A percentile compares a stretch with the other conserved stretches of the same genome.
Conservation (phyloP, 768 basidiomycete species). For the Tulasnella sp. region DNA sequence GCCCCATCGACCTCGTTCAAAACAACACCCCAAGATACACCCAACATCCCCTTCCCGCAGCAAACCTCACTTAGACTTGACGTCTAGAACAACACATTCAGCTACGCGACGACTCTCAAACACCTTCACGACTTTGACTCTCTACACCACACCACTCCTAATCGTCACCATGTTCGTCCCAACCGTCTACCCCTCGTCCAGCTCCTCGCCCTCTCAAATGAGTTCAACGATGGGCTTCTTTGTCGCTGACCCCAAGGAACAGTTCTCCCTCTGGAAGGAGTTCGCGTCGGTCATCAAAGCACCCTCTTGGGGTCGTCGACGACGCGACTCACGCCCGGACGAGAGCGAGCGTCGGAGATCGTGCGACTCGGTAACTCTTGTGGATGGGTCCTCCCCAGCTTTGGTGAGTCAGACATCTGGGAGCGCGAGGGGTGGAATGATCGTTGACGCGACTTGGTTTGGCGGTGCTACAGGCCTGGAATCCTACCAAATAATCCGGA, state of each 20-base stretch:
- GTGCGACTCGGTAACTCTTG: not conserved
- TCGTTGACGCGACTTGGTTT: not conserved
- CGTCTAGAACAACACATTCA: too few species aligned
- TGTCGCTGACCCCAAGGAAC: not conserved
- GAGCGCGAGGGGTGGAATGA: not conserved
- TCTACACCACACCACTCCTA: too few species aligned
- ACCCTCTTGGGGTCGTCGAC: not conserved
- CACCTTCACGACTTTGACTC: too few species aligned
- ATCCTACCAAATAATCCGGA: not conserved
- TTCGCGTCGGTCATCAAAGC: not conserved
- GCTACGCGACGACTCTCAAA: too few species aligned
- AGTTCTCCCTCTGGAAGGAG: not conserved
- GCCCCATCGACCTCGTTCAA: too few species aligned
- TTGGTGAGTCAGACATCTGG: not conserved
- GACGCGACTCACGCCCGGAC: not conserved
- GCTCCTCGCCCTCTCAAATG: not conserved
- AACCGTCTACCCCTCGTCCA: not conserved
- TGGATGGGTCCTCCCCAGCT: not conserved
- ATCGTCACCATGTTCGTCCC: not conserved
- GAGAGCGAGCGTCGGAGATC: not conserved
- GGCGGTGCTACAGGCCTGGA: not conserved
- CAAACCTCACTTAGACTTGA: too few species aligned
- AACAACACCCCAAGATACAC: too few species aligned
- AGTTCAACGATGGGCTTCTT: not conserved
- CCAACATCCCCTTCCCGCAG: too few species aligned